Conservation (phyloP, 1,284 basidiomycete genomes). For the Macrocystidia cucumis region DNA sequence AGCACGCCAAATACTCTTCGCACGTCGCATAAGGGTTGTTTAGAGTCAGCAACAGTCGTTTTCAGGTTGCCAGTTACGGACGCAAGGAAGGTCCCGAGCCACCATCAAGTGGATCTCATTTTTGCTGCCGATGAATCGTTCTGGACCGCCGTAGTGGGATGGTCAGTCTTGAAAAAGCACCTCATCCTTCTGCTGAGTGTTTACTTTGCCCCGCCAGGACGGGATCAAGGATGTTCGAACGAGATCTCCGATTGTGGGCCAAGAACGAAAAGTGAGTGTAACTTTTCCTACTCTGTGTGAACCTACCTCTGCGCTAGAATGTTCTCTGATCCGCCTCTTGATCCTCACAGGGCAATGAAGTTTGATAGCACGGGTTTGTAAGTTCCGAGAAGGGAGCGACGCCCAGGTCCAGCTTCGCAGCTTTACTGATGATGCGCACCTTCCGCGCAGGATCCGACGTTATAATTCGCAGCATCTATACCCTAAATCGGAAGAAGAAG, state of each 20-base stretch:
- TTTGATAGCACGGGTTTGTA: constrained; percentile 78
- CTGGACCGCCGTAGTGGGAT: constrained; percentile 76
- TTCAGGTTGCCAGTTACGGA: constrained; percentile 43
- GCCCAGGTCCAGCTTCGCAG: no score
- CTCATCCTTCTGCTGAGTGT: background rate
- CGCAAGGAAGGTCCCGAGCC: constrained; percentile 23
- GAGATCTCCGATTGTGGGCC: constrained; percentile 70
- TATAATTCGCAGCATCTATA: constrained; percentile 51
- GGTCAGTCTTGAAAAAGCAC: constrained; percentile 32
- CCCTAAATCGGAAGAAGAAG: constrained; percentile 59
- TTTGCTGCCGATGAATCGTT: constrained; percentile 62
- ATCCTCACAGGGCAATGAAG: constrained; percentile 50
- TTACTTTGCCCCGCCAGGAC: constrained; percentile 40
- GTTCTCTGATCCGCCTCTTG: no score
- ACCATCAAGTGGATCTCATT: constrained; percentile 69
- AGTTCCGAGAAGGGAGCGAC: no score
- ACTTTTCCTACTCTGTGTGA: constrained; percentile 1
- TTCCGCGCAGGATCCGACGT: constrained; percentile 42
- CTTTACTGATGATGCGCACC: background rate
- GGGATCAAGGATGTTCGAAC: constrained; percentile 74
- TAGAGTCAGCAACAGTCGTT: constrained; percentile 68
- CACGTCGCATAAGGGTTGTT: constrained; percentile 50
- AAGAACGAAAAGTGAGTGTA: constrained; percentile 47
- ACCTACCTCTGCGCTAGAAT: no score
- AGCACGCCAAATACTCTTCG: constrained; percentile 45